A percentile compares a stretch with the other conserved stretches of the same genome.
These are phyloP conservation scores for Phytophthora citricola DNA, from an alignment of 352 stramenopile genomes.

Conservation along the genomic window DNA sequence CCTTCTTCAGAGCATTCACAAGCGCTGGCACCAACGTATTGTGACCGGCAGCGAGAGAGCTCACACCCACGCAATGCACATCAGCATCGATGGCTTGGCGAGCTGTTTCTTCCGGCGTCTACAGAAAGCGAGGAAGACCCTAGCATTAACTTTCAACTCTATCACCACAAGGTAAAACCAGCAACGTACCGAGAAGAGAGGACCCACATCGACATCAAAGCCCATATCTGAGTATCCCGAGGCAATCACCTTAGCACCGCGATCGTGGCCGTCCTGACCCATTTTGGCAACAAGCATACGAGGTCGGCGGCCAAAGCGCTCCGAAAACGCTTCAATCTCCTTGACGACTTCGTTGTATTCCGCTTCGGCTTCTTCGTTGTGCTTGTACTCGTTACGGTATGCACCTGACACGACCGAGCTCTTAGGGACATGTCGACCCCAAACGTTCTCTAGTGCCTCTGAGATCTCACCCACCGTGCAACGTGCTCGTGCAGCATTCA, in stretches of 20 bases:
- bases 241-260: conserved; percentile 97
- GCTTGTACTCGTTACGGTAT: conserved; percentile 62
- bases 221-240: conserved; percentile 96
- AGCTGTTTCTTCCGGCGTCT: conserved; percentile 66
- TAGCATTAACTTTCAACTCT: neutral
- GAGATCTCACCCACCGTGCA: conserved; percentile 97
- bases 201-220: conserved; percentile 98
- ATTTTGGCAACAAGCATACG: conserved; percentile 97
- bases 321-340: conserved; percentile 93
- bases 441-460: conserved; percentile 93
- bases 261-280: conserved; percentile 97
- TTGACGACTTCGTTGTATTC: conserved; percentile 92
- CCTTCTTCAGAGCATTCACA: conserved; percentile 92
- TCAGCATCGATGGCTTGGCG: conserved; percentile 94
- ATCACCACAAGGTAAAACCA: neutral
- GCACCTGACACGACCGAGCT: conserved; percentile 67
- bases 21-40: conserved; percentile 95
- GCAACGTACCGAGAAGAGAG: conserved; percentile 91
- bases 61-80: conserved; percentile 94
- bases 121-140: neutral
- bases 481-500: conserved; percentile 90
- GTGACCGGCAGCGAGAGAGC: conserved; percentile 94
- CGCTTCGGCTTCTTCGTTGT: conserved; percentile 65
- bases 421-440: conserved; percentile 94
- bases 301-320: conserved; percentile 92